Percentiles rank a stretch among this genome's conserved stretches.
Evolutionary conservation across 1,284 basidiomycete genomes (phyloP).

Genomic region (Cystobasidium sp.): DNA sequence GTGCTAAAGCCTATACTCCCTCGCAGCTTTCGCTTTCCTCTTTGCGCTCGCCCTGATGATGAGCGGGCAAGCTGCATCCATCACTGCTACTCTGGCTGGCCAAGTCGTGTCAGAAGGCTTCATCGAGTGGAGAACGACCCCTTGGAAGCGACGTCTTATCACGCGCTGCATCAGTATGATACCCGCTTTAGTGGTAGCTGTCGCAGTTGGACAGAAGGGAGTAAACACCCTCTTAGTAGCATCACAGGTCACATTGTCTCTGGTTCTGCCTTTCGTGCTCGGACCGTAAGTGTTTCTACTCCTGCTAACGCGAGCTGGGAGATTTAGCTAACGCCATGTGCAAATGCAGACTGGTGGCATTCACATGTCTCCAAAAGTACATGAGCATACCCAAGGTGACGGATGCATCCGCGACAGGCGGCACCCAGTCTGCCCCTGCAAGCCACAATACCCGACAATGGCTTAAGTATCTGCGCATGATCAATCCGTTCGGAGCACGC

Average conservation of each 20-base stretch:
- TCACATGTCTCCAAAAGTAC: conserved; percentile 48
- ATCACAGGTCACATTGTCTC: conserved; percentile 76
- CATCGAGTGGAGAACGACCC: conserved; percentile 70
- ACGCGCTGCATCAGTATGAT: conserved; percentile 84
- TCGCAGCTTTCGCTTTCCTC: conserved; percentile 71
- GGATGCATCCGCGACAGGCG: no score
- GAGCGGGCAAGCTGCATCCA: conserved; percentile 87
- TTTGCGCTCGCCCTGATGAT: conserved; percentile 85
- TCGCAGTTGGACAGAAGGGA: conserved; percentile 73
- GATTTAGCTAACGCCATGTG: conserved; percentile 6
- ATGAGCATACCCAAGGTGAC: conserved; percentile 44
- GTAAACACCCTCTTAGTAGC: conserved; percentile 81
- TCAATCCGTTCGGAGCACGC: conserved; percentile 48
- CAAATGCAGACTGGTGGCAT: conserved; percentile 50
- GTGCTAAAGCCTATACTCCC: not conserved
- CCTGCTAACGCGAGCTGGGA: no score
- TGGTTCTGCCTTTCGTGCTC: conserved; percentile 85
- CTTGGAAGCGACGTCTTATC: conserved; percentile 69
- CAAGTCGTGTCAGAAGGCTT: conserved; percentile 93
- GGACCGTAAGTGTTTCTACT: conserved; percentile 61
- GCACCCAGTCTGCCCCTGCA: no score
- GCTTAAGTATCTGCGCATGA: not conserved
- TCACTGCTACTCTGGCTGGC: conserved; percentile 90
- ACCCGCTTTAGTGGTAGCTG: conserved; percentile 81
- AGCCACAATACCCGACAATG: not conserved